Conservation (phyloP, 2,329 filamentous ascomycete species). For the Cercospora sp. region DNA sequence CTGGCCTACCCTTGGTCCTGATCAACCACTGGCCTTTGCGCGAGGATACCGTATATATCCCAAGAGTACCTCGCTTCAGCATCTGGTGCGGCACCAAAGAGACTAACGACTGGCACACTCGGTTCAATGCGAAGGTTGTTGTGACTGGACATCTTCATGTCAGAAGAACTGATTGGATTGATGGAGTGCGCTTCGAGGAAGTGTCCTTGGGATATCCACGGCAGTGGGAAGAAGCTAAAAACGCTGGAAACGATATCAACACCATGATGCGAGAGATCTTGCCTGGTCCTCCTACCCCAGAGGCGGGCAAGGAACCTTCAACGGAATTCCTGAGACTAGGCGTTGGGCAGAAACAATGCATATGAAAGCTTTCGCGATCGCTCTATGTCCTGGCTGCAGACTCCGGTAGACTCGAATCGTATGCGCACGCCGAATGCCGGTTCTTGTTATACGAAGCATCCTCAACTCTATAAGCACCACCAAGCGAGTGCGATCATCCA, state of each 20-base stretch:
- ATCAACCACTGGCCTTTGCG: conserved; percentile 51
- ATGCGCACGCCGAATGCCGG: background rate
- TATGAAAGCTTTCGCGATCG: background rate
- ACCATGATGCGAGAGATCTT: conserved; percentile 49
- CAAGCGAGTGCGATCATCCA: background rate
- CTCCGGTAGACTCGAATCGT: background rate
- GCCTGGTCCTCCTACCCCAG: conserved; percentile 43
- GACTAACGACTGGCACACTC: conserved; percentile 50
- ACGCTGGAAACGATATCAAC: conserved; percentile 47
- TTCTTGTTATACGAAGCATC: background rate
- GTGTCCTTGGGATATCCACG: conserved; percentile 50
- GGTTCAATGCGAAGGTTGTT: conserved; percentile 49
- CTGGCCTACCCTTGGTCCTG: conserved; percentile 43
- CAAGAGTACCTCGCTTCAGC: conserved; percentile 45
- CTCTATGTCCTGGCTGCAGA: background rate
- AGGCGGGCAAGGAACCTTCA: conserved; percentile 30
- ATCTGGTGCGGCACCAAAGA: conserved; percentile 52
- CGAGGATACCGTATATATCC: conserved; percentile 47
- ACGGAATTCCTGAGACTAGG: conserved; percentile 30
- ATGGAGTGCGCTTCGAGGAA: conserved; percentile 50
- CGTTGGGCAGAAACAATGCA: conserved; percentile 12
- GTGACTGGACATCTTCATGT: conserved; percentile 51
- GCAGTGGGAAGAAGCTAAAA: conserved; percentile 49
- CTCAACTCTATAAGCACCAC: background rate
- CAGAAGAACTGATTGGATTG: conserved; percentile 49